These are phyloP conservation scores for Colletotrichum plurivorum DNA, from an alignment of 2,329 filamentous ascomycete species.

Conservation along the genomic window DNA sequence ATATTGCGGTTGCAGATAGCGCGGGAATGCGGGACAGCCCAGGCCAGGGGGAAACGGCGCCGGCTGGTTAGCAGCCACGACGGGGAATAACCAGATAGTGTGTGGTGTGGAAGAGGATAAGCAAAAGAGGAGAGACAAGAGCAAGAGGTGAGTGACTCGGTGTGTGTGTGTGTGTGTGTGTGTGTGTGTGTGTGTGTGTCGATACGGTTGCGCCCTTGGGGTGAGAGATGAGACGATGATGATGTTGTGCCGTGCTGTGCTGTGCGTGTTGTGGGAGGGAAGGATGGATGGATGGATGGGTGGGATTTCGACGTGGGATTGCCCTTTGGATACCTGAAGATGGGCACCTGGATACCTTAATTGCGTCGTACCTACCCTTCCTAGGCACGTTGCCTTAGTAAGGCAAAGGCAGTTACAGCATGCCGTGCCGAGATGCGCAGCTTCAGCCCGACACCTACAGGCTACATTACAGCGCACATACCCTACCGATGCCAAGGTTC, in stretches of 20 bases:
- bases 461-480: too few species aligned
- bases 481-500: too few species aligned
- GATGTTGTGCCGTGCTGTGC: background rate
- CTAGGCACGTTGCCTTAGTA: too few species aligned
- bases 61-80: constrained; percentile 4
- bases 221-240: constrained; percentile 28
- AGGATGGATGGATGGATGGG: background rate
- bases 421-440: too few species aligned
- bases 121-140: constrained; percentile 9
- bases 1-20: constrained; percentile 36
- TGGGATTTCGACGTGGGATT: background rate
- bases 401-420: too few species aligned
- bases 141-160: constrained; percentile 4
- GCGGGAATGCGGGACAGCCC: constrained; percentile 15
- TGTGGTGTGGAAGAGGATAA: constrained; percentile 6
- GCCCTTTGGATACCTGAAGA: too few species aligned
- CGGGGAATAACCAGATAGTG: background rate
- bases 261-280: background rate
- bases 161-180: constrained; percentile 12
- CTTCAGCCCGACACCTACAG: too few species aligned
- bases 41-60: constrained; percentile 12
- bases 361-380: too few species aligned
- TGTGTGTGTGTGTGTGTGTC: constrained; percentile 1
- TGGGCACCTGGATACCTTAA: too few species aligned
- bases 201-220: constrained; percentile 27